Percentiles rank a stretch among this genome's conserved stretches.
These are phyloP conservation scores for Desmodesmus armatus DNA, from an alignment of 139 green algal species.

Conservation along the genomic window DNA sequence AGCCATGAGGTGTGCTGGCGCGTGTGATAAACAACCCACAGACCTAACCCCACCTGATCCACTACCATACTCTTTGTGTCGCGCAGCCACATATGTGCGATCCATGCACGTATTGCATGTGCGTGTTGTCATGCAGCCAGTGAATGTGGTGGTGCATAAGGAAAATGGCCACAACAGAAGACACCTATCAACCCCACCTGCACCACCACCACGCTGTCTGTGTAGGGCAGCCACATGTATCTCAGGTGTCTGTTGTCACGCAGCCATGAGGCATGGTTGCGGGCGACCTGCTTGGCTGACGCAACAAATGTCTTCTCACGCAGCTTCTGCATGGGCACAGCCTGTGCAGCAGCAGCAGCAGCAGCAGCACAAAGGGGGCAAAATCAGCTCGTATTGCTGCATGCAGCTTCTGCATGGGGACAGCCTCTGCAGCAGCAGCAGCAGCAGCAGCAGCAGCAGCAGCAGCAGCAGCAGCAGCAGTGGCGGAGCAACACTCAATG, in stretches of 20 bases:
- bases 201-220: constrained; percentile 88
- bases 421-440: constrained; percentile 73
- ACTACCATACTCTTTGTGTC: no score
- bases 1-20: constrained; percentile 63
- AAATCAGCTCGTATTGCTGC: constrained; percentile 85
- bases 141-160: no score
- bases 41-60: constrained; percentile 87
- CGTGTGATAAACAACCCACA: constrained; percentile 45
- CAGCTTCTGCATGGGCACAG: constrained; percentile 78
- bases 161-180: no score
- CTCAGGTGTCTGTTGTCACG: constrained; percentile 70
- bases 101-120: no score
- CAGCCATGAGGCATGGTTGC: constrained; percentile 62
- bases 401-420: constrained; percentile 80
- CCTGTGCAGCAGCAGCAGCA: constrained; percentile 76
- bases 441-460: no score
- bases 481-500: no score
- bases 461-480: not conserved
- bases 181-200: constrained; percentile 8
- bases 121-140: no score
- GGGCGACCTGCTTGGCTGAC: constrained; percentile 45
- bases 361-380: no score
- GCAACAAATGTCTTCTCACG: constrained; percentile 88
- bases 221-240: constrained; percentile 99
- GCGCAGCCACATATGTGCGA: no score